phyloP scores from a whole-genome alignment of 441 rosid genomes.

The Pelargonium cotyledonis region DNA sequence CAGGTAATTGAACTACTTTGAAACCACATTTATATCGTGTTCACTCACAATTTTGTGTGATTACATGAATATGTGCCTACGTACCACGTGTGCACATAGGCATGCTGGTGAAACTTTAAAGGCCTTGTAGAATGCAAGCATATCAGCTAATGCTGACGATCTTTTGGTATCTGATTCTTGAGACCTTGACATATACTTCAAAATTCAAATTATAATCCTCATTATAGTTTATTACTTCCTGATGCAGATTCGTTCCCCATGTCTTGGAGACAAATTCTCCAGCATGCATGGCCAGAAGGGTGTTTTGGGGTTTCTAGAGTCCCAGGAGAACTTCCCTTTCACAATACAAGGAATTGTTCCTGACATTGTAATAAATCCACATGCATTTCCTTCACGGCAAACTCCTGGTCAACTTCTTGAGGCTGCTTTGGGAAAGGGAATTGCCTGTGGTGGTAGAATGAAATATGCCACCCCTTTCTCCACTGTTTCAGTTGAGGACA shows the following conservation, averaged over 20 bases:
- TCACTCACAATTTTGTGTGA: background rate
- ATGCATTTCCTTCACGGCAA: conserved; percentile 95
- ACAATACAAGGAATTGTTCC: conserved; percentile 91
- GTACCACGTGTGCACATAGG: background rate
- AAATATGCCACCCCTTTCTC: conserved; percentile 89
- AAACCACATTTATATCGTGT: background rate
- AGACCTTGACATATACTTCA: background rate
- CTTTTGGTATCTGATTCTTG: background rate
- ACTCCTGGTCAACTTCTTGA: conserved; percentile 95
- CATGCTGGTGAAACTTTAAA: background rate
- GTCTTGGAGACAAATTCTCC: conserved; percentile 93
- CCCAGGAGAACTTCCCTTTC: conserved; percentile 89
- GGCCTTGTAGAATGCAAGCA: background rate
- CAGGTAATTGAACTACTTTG: conserved; percentile 44
- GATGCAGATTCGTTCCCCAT: conserved; percentile 74
- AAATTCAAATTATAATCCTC: background rate
- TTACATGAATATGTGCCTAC: background rate
- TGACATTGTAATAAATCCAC: conserved; percentile 83
- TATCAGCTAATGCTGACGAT: background rate
- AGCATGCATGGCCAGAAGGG: conserved; percentile 99
- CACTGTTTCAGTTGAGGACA: conserved; percentile 56
- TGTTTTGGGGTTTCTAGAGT: conserved; percentile 82
- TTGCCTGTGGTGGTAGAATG: conserved; percentile 55
- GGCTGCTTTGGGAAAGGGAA: conserved; percentile 88
- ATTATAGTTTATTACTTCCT: conserved; percentile 3